Percentiles rank a stretch among this genome's conserved stretches.
phyloP scores from a whole-genome alignment of 768 basidiomycete species.

The Scleroderma bovista region DNA sequence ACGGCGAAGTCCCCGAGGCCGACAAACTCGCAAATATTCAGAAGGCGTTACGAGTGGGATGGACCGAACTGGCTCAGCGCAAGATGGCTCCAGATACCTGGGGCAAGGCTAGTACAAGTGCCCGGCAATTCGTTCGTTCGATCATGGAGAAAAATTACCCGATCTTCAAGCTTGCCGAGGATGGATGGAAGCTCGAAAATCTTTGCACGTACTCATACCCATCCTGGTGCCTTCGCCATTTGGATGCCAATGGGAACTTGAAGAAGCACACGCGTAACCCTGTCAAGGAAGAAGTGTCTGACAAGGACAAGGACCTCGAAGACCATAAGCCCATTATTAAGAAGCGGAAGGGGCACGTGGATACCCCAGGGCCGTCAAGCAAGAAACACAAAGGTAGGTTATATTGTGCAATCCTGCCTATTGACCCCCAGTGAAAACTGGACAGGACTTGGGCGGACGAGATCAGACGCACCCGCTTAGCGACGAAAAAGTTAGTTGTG shows the following conservation, averaged over 20 bases:
- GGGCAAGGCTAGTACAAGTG: slow-evolving; percentile 1
- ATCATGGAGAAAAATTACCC: slow-evolving; percentile 3
- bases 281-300: background rate
- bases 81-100: background rate
- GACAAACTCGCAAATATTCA: background rate
- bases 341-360: no score
- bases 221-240: background rate
- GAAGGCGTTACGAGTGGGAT: background rate
- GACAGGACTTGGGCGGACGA: no score
- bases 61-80: slow-evolving; percentile 1
- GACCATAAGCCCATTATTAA: no score
- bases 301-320: background rate
- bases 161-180: background rate
- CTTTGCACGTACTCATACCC: background rate
- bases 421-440: no score
- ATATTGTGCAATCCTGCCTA: no score
- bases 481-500: no score
- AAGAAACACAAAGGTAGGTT: no score
- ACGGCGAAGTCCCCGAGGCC: background rate
- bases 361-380: no score
- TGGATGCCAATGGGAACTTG: background rate
- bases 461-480: no score
- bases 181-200: slow-evolving; percentile 5
- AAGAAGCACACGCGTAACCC: background rate
- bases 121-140: background rate